Base-by-base conservation (phyloP, 768 basidiomycete species). In the Tulasnella sp. region DNA sequence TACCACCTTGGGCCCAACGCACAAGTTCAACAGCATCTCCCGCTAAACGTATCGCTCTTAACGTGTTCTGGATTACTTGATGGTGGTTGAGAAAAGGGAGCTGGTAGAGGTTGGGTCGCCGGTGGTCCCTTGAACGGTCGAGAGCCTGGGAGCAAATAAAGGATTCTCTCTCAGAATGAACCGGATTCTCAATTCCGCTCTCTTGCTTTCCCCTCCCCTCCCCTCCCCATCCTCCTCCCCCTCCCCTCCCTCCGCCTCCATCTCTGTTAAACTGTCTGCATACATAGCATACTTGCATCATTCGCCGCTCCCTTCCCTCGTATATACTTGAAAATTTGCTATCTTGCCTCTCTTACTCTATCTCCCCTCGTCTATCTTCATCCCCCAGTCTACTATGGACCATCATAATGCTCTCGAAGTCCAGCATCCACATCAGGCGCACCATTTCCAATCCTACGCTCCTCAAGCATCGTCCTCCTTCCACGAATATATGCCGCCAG, bases 131-230 rank as follows among this genome's bases (percentile, higher is more conserved):
- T 68, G 62, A 16, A 58, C 31, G 56, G 56, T 58, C 56, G 27
- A 18, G 62, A 68, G 62, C 62, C 62, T 68, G 62, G 62, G 62
- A 68, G 62, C 27, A 68, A 68, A 68, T 68, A 68, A 68, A 68
- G 62, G 62, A 68, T 27, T 68, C 62, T 34, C 62, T 68, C 62
- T 36, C 62, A 68, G 62, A 68, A 68, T 36, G 62, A 68, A 68
- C 62, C 62, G 62, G 62, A 68, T 68, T 68, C 62, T 68, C 62
- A 68, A 68, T 68, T 68, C 27, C 62, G 62, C 62, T 68, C 62
- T 68, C 62, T 68, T 52, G 52, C 52, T 36, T 68, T 68, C 62
- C 62, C 62, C 62, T 68, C 62, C 62, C 62, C 62, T 68, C 62
- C 56, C 62, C 34, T 36, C 62, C 34, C 62, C 62, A 27, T 27